These are phyloP conservation scores for Phytophthora pistaciae DNA, from an alignment of 352 stramenopile genomes.

Conservation along the genomic window DNA sequence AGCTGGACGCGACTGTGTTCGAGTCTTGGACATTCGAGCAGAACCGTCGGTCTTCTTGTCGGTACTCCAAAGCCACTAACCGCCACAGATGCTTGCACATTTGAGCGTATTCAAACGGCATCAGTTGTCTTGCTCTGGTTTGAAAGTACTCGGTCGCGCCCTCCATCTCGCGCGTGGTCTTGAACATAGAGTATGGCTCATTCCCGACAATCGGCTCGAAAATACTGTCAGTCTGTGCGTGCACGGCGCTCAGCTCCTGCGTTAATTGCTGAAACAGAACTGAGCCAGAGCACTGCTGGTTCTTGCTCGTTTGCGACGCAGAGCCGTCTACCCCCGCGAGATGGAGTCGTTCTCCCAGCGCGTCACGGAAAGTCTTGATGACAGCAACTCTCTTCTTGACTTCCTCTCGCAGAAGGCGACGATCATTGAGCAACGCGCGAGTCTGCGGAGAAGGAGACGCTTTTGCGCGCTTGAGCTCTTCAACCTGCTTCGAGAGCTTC, in stretches of 20 bases:
- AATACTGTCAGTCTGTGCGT: slow-evolving; percentile 6
- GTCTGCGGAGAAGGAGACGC: too few species aligned
- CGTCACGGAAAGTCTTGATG: neutral
- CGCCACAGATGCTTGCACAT: slow-evolving; percentile 20
- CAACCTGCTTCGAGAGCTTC: slow-evolving; percentile 7
- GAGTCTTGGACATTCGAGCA: slow-evolving; percentile 1
- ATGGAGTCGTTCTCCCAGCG: neutral
- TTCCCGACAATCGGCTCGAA: neutral
- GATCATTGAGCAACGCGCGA: neutral
- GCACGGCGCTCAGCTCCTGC: slow-evolving; percentile 4
- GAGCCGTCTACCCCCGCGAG: too few species aligned
- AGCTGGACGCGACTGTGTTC: slow-evolving; percentile 7
- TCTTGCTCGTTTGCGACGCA: neutral
- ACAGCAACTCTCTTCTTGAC: neutral
- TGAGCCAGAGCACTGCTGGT: neutral
- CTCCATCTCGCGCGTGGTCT: slow-evolving; percentile 5
- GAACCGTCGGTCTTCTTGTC: slow-evolving; percentile 8
- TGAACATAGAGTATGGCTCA: neutral
- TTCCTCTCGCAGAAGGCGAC: slow-evolving; percentile 13
- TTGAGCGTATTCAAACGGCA: slow-evolving; percentile 18
- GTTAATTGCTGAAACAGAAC: slow-evolving; percentile 10
- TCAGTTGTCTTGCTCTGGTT: slow-evolving; percentile 6
- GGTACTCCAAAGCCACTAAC: slow-evolving; percentile 13
- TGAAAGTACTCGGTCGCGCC: slow-evolving; percentile 13
- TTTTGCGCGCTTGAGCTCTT: neutral